Evolutionary conservation across 2,329 filamentous ascomycete species (phyloP).

Genomic region (Daldinia sp.): DNA sequence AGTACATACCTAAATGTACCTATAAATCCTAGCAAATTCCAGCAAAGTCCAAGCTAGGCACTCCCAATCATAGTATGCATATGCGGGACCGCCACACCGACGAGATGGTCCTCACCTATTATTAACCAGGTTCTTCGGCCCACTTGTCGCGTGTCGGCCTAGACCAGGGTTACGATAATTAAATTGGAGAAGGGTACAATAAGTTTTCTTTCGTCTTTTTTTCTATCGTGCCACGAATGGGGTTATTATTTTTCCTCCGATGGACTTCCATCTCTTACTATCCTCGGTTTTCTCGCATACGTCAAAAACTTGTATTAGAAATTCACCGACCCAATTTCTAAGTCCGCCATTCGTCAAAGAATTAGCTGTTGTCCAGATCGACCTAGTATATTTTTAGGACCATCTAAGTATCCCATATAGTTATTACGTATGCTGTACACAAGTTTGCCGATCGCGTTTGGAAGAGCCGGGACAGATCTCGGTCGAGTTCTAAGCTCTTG

Average conservation of each 20-base stretch:
- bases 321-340: neutral
- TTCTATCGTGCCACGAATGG: constrained; percentile 20
- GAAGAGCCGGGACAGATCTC: constrained; percentile 27
- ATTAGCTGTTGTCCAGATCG: constrained; percentile 2
- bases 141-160: constrained; percentile 38
- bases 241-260: constrained; percentile 7
- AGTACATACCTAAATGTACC: no score
- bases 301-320: neutral
- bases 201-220: constrained; percentile 1
- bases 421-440: constrained; percentile 27
- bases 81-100: constrained; percentile 38
- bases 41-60: constrained; percentile 26
- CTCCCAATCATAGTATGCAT: constrained; percentile 28
- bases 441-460: constrained; percentile 24
- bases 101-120: constrained; percentile 35
- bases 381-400: constrained; percentile 3
- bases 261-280: neutral
- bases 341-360: neutral
- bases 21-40: no score
- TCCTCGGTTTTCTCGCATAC: neutral
- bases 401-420: constrained; percentile 8
- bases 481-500: constrained; percentile 32
- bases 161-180: constrained; percentile 33
- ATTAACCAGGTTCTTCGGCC: constrained; percentile 34
- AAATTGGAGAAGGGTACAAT: constrained; percentile 20